Conservation (phyloP, 1,139 yeast genomes). For the Saccharomyces hybrid region DNA sequence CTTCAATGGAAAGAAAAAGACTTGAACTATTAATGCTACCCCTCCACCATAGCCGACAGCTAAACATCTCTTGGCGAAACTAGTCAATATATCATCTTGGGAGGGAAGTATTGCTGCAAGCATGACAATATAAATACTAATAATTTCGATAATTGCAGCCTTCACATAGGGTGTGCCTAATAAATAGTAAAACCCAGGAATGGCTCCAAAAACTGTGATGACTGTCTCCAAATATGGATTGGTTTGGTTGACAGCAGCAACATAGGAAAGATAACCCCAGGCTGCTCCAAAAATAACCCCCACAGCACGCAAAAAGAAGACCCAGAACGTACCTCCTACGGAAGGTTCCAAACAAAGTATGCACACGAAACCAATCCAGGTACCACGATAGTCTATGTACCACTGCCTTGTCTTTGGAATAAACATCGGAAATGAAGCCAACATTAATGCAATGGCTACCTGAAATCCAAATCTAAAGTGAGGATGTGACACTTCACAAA, state of each 20-base stretch:
- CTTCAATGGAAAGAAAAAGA: constrained; percentile 39
- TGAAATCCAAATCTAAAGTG: constrained; percentile 41
- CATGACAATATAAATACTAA: constrained; percentile 40
- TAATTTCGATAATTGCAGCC: constrained; percentile 43
- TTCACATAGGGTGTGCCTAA: constrained; percentile 42
- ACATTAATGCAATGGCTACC: constrained; percentile 37
- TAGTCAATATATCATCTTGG: constrained; percentile 36
- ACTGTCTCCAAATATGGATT: constrained; percentile 39
- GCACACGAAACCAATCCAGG: constrained; percentile 48
- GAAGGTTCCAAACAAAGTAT: constrained; percentile 43
- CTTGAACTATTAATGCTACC: constrained; percentile 39
- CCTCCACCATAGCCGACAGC: constrained; percentile 45
- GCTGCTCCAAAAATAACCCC: constrained; percentile 42
- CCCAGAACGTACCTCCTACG: constrained; percentile 44
- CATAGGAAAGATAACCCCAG: constrained; percentile 42
- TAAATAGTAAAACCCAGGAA: constrained; percentile 39
- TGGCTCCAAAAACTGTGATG: constrained; percentile 37
- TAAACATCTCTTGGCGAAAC: constrained; percentile 42
- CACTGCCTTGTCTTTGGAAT: constrained; percentile 38
- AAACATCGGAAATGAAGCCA: constrained; percentile 44
- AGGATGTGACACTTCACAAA: constrained; percentile 26
- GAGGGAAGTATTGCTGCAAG: constrained; percentile 38
- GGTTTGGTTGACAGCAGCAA: constrained; percentile 35
- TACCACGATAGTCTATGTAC: constrained; percentile 40
- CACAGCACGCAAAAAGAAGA: constrained; percentile 39